phyloP scores from a whole-genome alignment of 306 rosid species.

The Fragaria iinumae region DNA sequence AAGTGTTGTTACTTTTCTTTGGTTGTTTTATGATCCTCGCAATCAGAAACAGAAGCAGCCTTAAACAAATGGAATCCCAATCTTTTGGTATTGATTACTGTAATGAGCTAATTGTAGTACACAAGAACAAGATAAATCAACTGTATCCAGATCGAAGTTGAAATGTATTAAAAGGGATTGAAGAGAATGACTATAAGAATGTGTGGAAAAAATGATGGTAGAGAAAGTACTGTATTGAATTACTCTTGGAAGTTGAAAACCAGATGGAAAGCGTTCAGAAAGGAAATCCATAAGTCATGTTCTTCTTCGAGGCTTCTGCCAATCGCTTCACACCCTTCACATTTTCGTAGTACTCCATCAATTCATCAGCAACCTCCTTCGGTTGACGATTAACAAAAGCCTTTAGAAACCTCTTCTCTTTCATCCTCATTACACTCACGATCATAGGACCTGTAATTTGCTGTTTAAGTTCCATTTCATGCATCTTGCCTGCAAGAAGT shows the following conservation, averaged over 20 bases:
- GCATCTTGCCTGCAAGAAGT: conserved; percentile 49
- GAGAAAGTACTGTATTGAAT: background rate
- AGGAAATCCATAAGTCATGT: conserved; percentile 47
- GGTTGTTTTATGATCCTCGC: background rate
- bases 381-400: conserved; percentile 43
- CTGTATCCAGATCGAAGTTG: background rate
- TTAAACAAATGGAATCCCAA: background rate
- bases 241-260: background rate
- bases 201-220: background rate
- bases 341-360: conserved; percentile 51
- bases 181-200: background rate
- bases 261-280: conserved; percentile 39
- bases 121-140: background rate
- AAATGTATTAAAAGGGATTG: background rate
- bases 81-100: background rate
- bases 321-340: conserved; percentile 61
- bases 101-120: background rate
- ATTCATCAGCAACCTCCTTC: conserved; percentile 52
- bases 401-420: conserved; percentile 56
- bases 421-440: conserved; percentile 58
- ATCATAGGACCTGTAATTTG: conserved; percentile 27
- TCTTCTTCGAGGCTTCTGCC: conserved; percentile 59
- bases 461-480: conserved; percentile 45
- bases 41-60: background rate
- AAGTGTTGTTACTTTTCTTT: too few relatives aligned